Evolutionary conservation across 495 filamentous ascomycete species (phyloP), one percentile per base, ranked within the genome.

Genomic region (Cenococcum geophilum): DNA sequence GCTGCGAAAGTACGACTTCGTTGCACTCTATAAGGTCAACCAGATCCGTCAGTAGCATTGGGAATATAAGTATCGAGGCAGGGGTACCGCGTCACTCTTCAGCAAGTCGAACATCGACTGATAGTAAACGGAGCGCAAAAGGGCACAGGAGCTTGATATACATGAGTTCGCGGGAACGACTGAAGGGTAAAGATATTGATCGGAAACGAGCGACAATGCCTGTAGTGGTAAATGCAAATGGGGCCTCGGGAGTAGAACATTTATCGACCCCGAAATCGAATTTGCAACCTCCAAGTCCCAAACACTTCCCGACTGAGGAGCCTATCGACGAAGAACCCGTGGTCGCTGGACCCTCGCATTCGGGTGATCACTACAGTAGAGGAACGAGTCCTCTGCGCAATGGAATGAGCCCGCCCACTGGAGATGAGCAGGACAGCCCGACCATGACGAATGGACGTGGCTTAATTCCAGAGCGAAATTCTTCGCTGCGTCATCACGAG

Each of bases 111-210:
- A 67, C 70, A 2, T 71, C 70, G 18, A 51, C 59, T 1, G 64
- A 65, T 34, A 71, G 65, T 57, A 66, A 63, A 25, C 56, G 60
- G 51, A 66, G 64, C 49, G 27, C 59, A 36, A 53, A 35, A 35
- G 60, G 64, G 18, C 58, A 49, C 36, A 64, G 58, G 59, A 70
- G 69, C 50, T 48, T 74, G 40, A 70, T 67, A 51, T 71, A 69
- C 52, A 72, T 70, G 64, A 70, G 68, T 34, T 74, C 74, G 9
- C 63, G 69, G 32, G 72, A 74, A 36, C 68, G 66, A 5, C 52
- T 72, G 55, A 56, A 61, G 25, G 32, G 25, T 0, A 69, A 66
- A 53, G 70, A 72, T 36, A 57, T 59, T n/a, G 70, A 72, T 22
- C 53, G 61, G 45, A 68, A 64, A 51, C 64, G 59, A n/a, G 49